Base-by-base conservation (phyloP, 441 rosid species). In the Erodium chrysanthum region DNA sequence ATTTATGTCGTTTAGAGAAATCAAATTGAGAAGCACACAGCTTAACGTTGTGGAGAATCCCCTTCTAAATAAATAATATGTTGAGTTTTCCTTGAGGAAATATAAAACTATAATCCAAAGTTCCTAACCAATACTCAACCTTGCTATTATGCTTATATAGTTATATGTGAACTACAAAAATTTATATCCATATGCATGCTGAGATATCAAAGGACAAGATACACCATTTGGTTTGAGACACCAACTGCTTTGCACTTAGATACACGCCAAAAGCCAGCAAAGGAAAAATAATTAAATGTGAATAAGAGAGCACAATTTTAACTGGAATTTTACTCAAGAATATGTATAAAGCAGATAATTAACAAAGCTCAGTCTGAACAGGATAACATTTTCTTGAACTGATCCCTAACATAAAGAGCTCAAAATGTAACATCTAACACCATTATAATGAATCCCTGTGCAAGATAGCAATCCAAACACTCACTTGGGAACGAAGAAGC, bases 401-500 rank as follows among this genome's bases (percentile, higher is more conserved):
- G 22, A 52, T 52, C 23, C 22, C 1, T 0, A 21, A 56, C 11
- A 18, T 56, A 56, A 7, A 20, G 61, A 56, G 27, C 23, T 56
- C 20, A 56, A 56, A 56, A 7, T 5, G 5, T 14, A 56, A 56
- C 25, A 8, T 27, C 21, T 20, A 56, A 20, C 61, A 27, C 44
- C 66, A 52, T 56, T 14, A 25, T 33, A 4, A 65, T 54, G 59
- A 58, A 35, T 29, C 23, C 59, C 37, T 56, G 48, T 11, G 6
- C 23, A 15, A 66, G 56, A 65, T 33, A 46, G 67, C 65, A 73
- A 68, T 44, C 63, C 67, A 63, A 76, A 73, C 33, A 81, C 88
- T 83, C 78, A 92, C 95, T 81, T 92, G 92, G 70, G 97, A 86
- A 79, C 85, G 83, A 69, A 92, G 89, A 76, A 92, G 83, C 88